Evolutionary conservation across 345 rosid genomes (phyloP).

Genomic region (thale cress (Arabidopsis thaliana)): DNA sequence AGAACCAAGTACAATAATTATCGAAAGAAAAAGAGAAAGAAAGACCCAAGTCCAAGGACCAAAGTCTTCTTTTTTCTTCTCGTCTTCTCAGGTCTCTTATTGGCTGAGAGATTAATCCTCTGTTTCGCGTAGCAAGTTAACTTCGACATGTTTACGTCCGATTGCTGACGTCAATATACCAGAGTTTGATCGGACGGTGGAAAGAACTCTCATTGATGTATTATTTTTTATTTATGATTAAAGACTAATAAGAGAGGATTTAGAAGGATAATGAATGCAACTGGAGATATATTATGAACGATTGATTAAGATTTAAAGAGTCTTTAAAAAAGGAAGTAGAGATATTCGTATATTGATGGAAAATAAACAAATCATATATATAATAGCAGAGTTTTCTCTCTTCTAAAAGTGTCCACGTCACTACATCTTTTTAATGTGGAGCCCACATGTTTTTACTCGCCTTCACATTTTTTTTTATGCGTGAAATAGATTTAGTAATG

Average conservation of each 20-base stretch:
- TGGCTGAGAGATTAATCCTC: conserved; percentile 24
- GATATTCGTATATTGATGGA: not conserved
- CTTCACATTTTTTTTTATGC: too few relatives aligned
- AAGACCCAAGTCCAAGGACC: not conserved
- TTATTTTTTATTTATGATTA: not conserved
- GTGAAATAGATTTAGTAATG: too few relatives aligned
- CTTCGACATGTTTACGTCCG: not conserved
- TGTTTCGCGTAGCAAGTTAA: conserved; percentile 13
- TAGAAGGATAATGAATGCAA: not conserved
- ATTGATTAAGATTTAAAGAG: not conserved
- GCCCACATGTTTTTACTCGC: too few relatives aligned
- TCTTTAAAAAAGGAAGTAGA: not conserved
- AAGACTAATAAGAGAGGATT: not conserved
- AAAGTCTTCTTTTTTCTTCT: not conserved
- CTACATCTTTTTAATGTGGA: too few relatives aligned
- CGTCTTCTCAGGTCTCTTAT: conserved; percentile 26
- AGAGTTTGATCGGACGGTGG: conserved; percentile 29
- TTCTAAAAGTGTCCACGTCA: too few relatives aligned
- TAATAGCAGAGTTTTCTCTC: too few relatives aligned
- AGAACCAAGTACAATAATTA: not conserved
- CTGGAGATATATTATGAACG: not conserved
- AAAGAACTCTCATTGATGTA: not conserved
- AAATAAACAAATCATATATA: too few relatives aligned
- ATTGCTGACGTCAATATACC: conserved; percentile 9
- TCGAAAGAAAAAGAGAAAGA: not conserved